Percentiles rank a stretch among this genome's conserved stretches.
Conservation (phyloP, 106 monocot genomes). For the Xerophyta viscosa region DNA sequence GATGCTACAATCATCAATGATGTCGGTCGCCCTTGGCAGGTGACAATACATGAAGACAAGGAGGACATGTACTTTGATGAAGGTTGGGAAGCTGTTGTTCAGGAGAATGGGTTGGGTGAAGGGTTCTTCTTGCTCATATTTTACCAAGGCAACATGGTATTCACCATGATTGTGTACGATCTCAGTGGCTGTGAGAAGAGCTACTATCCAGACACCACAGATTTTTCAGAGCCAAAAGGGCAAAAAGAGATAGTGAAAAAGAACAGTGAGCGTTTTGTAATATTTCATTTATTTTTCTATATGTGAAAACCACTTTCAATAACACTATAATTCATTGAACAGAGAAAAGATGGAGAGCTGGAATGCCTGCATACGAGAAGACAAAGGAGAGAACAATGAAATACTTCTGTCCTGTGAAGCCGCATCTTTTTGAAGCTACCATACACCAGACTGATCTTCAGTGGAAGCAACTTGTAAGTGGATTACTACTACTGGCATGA, state of each 20-base stretch:
- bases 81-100: not conserved
- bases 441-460: not conserved
- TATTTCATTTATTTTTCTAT: too few relatives aligned
- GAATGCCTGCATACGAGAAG: not conserved
- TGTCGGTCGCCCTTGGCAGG: not conserved
- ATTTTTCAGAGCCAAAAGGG: not conserved
- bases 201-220: not conserved
- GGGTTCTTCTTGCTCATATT: not conserved
- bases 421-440: not conserved
- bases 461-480: not conserved
- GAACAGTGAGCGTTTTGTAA: not conserved
- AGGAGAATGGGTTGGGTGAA: not conserved
- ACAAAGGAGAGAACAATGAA: not conserved
- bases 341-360: too few relatives aligned
- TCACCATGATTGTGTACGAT: not conserved
- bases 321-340: too few relatives aligned
- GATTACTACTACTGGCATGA: not conserved
- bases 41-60: not conserved
- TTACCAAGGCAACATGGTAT: not conserved
- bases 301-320: too few relatives aligned
- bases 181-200: not conserved
- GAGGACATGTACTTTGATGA: not conserved
- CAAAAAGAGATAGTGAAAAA: not conserved
- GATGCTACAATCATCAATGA: not conserved
- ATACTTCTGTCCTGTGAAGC: not conserved